Percentiles rank a stretch among this genome's conserved stretches.
These are phyloP conservation scores for Prunus campanulata DNA, from an alignment of 306 rosid genomes.

Conservation along the genomic window DNA sequence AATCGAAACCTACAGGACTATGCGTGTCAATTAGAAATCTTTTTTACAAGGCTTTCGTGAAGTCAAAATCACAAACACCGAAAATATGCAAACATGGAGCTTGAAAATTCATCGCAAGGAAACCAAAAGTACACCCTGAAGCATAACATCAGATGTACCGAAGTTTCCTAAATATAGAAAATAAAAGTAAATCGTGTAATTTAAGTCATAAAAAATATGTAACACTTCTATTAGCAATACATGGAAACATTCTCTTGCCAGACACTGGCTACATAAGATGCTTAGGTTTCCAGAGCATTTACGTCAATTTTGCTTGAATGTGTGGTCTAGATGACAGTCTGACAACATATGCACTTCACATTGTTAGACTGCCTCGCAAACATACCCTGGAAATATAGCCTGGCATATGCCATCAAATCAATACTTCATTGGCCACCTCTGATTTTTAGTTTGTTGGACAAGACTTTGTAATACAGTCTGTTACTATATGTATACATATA, in stretches of 20 bases:
- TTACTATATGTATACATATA: too few species aligned
- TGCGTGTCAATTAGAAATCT: neutral
- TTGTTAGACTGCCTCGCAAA: too few species aligned
- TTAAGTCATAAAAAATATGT: neutral
- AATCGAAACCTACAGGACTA: neutral
- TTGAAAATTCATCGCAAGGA: neutral
- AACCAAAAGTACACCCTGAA: neutral
- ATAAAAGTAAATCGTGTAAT: neutral
- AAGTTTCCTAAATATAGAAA: neutral
- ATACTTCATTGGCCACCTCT: neutral
- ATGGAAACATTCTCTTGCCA: neutral
- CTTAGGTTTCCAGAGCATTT: neutral
- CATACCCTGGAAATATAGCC: too few species aligned
- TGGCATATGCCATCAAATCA: too few species aligned
- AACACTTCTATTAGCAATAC: neutral
- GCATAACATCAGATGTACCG: too few species aligned
- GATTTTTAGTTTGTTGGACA: neutral
- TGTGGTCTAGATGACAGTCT: too few species aligned
- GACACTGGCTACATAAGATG: neutral
- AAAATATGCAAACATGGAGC: neutral
- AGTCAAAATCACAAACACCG: neutral
- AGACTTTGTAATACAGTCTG: neutral
- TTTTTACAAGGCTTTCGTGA: neutral
- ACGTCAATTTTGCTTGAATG: too few species aligned
- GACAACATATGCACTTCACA: too few species aligned